phyloP scores from a whole-genome alignment of 129 eudicot genomes.

The Smallanthus sonchifolius region DNA sequence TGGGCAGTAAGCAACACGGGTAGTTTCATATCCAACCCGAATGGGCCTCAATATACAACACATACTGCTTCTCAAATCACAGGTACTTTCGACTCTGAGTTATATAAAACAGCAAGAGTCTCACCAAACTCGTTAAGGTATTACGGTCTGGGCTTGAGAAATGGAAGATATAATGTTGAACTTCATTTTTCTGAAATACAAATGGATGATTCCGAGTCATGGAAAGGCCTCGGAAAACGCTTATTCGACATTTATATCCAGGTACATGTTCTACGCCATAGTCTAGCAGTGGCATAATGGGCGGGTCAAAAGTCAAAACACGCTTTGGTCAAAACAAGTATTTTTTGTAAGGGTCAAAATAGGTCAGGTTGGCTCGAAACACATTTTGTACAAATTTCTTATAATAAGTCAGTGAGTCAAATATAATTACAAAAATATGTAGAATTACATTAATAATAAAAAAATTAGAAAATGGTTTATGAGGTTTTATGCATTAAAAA shows the following conservation, averaged over 20 bases:
- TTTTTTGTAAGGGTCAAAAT: not conserved
- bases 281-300: not conserved
- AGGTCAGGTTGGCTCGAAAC: not conserved
- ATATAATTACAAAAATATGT: not conserved
- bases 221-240: constrained; percentile 77
- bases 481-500: not conserved
- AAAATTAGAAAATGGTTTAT: not conserved
- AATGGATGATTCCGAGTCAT: constrained; percentile 58
- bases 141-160: constrained; percentile 60
- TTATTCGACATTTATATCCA: constrained; percentile 66
- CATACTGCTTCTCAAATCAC: constrained; percentile 57
- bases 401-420: not conserved
- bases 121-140: constrained; percentile 67
- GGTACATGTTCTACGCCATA: constrained; percentile 27
- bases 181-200: constrained; percentile 77
- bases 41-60: constrained; percentile 44
- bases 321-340: not conserved
- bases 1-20: constrained; percentile 77
- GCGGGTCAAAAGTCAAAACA: not conserved
- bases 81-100: constrained; percentile 58
- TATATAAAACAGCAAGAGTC: constrained; percentile 65
- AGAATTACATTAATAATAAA: not conserved
- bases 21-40: constrained; percentile 54
- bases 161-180: constrained; percentile 48
- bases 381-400: not conserved